Evolutionary conservation across 768 basidiomycete genomes (phyloP).

Genomic region (Mycena capillaripes): DNA sequence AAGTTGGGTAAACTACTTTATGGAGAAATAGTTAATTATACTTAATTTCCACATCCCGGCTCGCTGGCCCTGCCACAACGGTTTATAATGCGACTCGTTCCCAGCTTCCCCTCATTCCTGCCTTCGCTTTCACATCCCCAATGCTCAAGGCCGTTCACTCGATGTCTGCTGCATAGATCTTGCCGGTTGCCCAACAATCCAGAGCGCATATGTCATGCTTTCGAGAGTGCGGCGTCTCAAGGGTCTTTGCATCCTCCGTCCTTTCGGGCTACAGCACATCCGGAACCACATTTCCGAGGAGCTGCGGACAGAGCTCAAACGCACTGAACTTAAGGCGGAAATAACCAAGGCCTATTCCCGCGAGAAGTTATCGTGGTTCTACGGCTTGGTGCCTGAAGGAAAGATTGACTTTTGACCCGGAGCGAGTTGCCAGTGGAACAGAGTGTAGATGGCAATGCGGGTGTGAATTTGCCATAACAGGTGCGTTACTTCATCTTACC

Average conservation of each 20-base stretch:
- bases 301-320: neutral
- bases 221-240: constrained; percentile 1
- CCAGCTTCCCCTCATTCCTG: constrained; percentile 14
- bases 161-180: neutral
- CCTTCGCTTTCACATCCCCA: neutral
- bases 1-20: too few relatives aligned
- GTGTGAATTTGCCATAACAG: too few relatives aligned
- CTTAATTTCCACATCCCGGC: too few relatives aligned
- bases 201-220: constrained; percentile 12
- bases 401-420: too few relatives aligned
- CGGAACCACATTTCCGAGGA: constrained; percentile 9
- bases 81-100: constrained; percentile 3
- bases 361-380: constrained; percentile 19
- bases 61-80: too few relatives aligned
- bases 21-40: too few relatives aligned
- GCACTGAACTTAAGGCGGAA: constrained; percentile 28
- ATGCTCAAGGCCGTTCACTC: too few relatives aligned
- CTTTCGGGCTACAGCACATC: constrained; percentile 1
- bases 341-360: too few relatives aligned
- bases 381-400: neutral
- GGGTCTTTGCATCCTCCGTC: constrained; percentile 8
- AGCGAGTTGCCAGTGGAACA: too few relatives aligned
- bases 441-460: too few relatives aligned
- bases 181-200: neutral
- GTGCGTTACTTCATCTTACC: too few relatives aligned